Percentiles rank a stretch among this genome's conserved stretches.
Conservation (phyloP, 768 basidiomycete genomes). For the Leucosporidium scottii region DNA sequence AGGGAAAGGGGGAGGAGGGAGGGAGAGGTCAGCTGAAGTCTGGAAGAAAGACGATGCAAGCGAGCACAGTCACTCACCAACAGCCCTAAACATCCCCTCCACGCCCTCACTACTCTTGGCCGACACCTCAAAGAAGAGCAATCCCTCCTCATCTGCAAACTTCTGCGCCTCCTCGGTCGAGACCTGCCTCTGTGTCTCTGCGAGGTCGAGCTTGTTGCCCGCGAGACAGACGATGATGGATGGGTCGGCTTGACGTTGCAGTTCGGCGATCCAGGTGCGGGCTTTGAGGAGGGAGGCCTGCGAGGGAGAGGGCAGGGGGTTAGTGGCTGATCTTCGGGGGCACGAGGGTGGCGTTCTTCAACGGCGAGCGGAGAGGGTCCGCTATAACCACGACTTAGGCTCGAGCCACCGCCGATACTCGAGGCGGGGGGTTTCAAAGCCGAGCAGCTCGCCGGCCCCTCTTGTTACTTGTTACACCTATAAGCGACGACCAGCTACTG, state of each 20-base stretch:
- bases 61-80: slow-evolving; percentile 47
- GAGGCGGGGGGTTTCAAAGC: no score
- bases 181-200: slow-evolving; percentile 37
- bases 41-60: background rate
- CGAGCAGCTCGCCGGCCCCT: no score
- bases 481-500: no score
- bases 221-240: slow-evolving; percentile 93
- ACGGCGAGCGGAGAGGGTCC: no score
- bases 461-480: no score
- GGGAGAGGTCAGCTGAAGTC: background rate
- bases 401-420: no score
- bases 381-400: no score
- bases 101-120: slow-evolving; percentile 86
- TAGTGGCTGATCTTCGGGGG: no score
- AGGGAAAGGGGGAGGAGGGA: no score
- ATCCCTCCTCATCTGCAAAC: slow-evolving; percentile 82
- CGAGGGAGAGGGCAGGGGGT: background rate
- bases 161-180: slow-evolving; percentile 71
- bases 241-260: slow-evolving; percentile 90
- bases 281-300: slow-evolving; percentile 86
- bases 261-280: slow-evolving; percentile 85
- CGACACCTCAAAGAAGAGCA: slow-evolving; percentile 88
- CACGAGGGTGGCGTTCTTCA: no score
- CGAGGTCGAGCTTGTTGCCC: slow-evolving; percentile 88
- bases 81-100: slow-evolving; percentile 72